A percentile compares a stretch with the other conserved stretches of the same genome.
These are phyloP conservation scores for Tolypocladium sp. DNA, from an alignment of 2,329 filamentous ascomycete species.

Conservation along the genomic window DNA sequence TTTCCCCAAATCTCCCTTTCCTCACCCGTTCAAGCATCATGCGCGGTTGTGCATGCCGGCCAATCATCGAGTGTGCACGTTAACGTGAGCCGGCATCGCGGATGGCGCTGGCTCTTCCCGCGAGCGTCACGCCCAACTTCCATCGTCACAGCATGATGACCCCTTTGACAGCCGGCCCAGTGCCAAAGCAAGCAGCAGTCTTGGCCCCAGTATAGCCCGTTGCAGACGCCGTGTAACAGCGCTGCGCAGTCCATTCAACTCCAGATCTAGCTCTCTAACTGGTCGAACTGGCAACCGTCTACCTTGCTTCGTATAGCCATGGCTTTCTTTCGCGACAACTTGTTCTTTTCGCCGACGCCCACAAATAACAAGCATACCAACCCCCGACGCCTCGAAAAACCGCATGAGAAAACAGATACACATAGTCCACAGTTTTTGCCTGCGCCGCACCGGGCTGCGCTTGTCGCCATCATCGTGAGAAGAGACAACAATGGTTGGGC, in stretches of 20 bases:
- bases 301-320: not conserved
- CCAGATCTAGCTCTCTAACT: constrained; percentile 7
- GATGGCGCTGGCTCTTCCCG: not conserved
- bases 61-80: not conserved
- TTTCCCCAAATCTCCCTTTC: not conserved
- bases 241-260: constrained; percentile 3
- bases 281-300: constrained; percentile 1
- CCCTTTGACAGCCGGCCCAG: not conserved
- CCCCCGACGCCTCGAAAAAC: not conserved
- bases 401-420: not conserved
- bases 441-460: not conserved
- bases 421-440: not conserved
- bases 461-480: not conserved
- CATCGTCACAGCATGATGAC: not conserved
- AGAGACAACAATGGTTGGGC: not conserved
- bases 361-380: not conserved
- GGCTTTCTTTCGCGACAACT: not conserved
- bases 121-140: not conserved
- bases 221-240: constrained; percentile 5
- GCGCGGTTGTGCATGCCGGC: not conserved
- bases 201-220: not conserved
- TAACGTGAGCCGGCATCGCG: not conserved
- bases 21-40: not conserved
- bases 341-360: not conserved
- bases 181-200: not conserved